Base-by-base conservation (phyloP, 371 early-diverging fungal genomes). In the Parasitella parasitica region DNA sequence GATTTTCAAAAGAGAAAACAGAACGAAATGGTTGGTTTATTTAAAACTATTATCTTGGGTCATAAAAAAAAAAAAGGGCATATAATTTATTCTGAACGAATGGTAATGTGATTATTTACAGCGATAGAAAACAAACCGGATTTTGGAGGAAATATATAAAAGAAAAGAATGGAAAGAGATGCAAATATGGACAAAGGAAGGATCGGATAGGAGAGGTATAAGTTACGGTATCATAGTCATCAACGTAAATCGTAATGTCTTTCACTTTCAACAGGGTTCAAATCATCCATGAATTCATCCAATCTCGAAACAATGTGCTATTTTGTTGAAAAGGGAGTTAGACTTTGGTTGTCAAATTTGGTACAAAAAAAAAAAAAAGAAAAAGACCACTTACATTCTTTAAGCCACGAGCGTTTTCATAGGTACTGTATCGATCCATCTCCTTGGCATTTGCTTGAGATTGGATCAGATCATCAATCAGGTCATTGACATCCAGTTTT, bases 401-500 rank as follows among this genome's bases (percentile, higher is more conserved):
- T 18, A 68, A 18, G 6, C 46, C 68, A 24, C 55, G 35, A 6
- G 59, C 46, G 30, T 32, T 35, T 24, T 67, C 67, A 48, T 54
- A 46, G 18, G 53, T 50, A 15, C 50, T 49, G 27, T 56, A 62
- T 24, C 43, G 53, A 34, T 22, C 35, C 27, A 37, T 38, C 12
- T 41, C 46, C 5, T 36, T 50, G 27, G 50, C 50, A 7, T 50
- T 50, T n/a, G 50, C 13, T 34, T 63, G 59, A 13, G 61, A 59
- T 24, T 55, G 59, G 12, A 68, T 57, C 18, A 59, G 48, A 4
- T 64, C 16, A 37, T 69, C 64, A 28, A 69, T 32, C 34, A 60
- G 24, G n/a, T 34, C 24, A 20, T 59, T 57, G 6, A 69, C 41
- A 35, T 69, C 64, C 16, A 57, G 9, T n/a, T 64, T 64, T 7